These are phyloP conservation scores for Alternaria dauci DNA, from an alignment of 2,329 filamentous ascomycete species.

Conservation along the genomic window DNA sequence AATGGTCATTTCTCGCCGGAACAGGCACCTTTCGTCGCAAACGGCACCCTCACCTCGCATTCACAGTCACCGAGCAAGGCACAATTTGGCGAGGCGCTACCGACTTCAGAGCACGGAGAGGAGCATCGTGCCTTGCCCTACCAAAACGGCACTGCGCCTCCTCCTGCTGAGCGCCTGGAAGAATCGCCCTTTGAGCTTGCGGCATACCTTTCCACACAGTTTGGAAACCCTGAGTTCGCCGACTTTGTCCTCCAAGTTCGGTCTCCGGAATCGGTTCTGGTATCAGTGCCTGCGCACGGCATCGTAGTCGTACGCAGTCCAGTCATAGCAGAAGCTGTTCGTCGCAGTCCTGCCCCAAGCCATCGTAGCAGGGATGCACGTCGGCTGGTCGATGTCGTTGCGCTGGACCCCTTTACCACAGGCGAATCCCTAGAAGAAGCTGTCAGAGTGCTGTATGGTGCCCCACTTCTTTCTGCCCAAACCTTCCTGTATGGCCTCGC, in stretches of 20 bases:
- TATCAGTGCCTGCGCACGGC: constrained; percentile 47
- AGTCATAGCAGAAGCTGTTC: constrained; percentile 43
- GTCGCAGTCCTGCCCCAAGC: constrained; percentile 27
- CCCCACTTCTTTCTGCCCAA: constrained; percentile 39
- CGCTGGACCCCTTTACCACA: constrained; percentile 39
- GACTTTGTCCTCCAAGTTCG: constrained; percentile 50
- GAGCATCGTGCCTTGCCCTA: constrained; percentile 27
- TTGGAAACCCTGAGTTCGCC: constrained; percentile 48
- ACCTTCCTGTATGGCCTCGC: constrained; percentile 42
- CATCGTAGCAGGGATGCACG: constrained; percentile 38
- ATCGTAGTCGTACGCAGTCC: constrained; percentile 48
- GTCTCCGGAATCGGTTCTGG: constrained; percentile 35
- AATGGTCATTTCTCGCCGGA: constrained; percentile 31
- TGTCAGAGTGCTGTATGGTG: constrained; percentile 49
- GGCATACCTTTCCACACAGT: constrained; percentile 44
- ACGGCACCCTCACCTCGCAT: constrained; percentile 40
- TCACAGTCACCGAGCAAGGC: constrained; percentile 47
- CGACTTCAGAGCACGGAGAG: constrained; percentile 30
- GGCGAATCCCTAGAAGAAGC: constrained; percentile 46
- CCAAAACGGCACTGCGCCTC: constrained; percentile 27
- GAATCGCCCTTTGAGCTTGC: constrained; percentile 43
- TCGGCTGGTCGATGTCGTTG: constrained; percentile 38
- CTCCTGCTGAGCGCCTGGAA: constrained; percentile 29
- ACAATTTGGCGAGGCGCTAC: constrained; percentile 35
- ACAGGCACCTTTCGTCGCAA: constrained; percentile 27